Evolutionary conservation across 2,329 filamentous ascomycete genomes (phyloP), one percentile per base, ranked within the genome.

Genomic region (Geosmithia flava): DNA sequence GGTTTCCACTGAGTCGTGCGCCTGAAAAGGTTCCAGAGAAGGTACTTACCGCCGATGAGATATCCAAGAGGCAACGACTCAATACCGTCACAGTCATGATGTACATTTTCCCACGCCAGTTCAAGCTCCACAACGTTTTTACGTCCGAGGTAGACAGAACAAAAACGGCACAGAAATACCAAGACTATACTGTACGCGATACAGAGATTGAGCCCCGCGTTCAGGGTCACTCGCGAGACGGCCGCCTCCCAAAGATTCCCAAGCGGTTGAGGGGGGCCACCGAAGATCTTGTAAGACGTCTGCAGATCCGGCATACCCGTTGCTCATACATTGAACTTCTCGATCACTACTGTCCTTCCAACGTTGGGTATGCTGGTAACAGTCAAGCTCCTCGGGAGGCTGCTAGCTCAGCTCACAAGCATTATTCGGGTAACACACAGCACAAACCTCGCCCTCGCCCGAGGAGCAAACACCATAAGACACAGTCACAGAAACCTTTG

Each of bases 61-160:
- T n/a, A n/a, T 37, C 29, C 2, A 29, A 45, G n/a, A n/a, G 2
- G 3, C 29, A 52, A 20, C 8, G 48, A 19, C 46, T 64, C 13
- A 75, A 83, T 52, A 85, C 81, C 0, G 59, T 80, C 11, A 86
- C 85, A 55, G 66, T 95, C 19, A 79, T 95, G 76, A 93, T 91
- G 71, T 91, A 97, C 63, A 81, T 98, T 1, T 98, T 98, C 56
- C 93, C 93, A 30, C 76, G 83, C 11, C 90, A 97, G 58, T 97
- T 95, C 58, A 79, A 80, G 15, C 69, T 98, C 3, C 88, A 95
- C 59, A 98, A 97, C 63, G 88, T 85, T n/a, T 96, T 97, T 60
- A 88, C 81, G 0, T 86, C 81, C 5, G 66, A 69, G 3, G 73
- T 84, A 16, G 76, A 93, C 59, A 61, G 59, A 20, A 74, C 67